phyloP scores from a whole-genome alignment of 257 asterid genomes.

The Thymus mandschuricus region DNA sequence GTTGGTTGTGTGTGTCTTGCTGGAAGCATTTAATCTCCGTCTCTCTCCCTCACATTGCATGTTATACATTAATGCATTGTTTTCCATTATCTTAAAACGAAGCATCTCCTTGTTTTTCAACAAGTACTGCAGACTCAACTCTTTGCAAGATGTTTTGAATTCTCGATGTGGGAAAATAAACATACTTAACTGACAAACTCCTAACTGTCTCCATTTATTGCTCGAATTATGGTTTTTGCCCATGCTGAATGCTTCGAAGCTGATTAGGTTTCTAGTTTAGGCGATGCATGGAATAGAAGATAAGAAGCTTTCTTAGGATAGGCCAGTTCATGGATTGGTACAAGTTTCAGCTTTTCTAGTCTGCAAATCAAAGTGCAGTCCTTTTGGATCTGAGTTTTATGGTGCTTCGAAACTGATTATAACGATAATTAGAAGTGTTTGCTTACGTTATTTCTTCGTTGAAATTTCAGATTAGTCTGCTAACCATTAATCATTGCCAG shows the following conservation, averaged over 20 bases:
- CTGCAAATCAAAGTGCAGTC: too few relatives aligned
- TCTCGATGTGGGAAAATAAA: not conserved
- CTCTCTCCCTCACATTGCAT: constrained; percentile 24
- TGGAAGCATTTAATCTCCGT: constrained; percentile 36
- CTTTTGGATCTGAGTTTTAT: not conserved
- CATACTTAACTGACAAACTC: constrained; percentile 13
- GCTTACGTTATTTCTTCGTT: too few relatives aligned
- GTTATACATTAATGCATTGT: not conserved
- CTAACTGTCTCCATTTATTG: constrained; percentile 22
- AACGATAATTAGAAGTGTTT: not conserved
- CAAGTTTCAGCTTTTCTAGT: not conserved
- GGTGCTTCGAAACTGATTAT: not conserved
- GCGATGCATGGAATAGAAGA: not conserved
- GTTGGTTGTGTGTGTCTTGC: constrained; percentile 44
- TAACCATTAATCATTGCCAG: too few relatives aligned
- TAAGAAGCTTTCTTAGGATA: not conserved
- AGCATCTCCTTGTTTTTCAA: not conserved
- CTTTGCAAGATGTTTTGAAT: constrained; percentile 2
- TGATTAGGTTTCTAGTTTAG: not conserved
- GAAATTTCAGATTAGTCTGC: too few relatives aligned
- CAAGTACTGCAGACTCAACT: constrained; percentile 1
- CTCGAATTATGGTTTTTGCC: not conserved
- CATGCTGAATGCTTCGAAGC: not conserved
- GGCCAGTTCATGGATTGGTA: not conserved
- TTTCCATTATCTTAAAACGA: too few relatives aligned